These are phyloP conservation scores for Alternaria alternata DNA, from an alignment of 2,329 filamentous ascomycete species.

Conservation along the genomic window DNA sequence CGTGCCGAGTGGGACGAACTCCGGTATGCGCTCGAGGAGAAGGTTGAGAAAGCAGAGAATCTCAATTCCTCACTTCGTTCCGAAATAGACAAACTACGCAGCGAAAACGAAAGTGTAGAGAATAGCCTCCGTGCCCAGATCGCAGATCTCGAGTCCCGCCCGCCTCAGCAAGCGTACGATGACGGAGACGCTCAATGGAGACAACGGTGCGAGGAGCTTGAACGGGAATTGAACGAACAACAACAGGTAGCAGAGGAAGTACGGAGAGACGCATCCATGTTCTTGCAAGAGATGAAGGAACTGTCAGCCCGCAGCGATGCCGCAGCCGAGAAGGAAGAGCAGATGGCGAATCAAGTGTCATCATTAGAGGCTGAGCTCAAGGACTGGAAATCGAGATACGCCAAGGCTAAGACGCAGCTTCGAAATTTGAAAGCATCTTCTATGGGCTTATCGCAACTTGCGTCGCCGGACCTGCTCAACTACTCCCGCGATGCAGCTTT, in stretches of 20 bases:
- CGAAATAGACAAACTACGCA: conserved; percentile 77
- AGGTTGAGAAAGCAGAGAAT: conserved; percentile 75
- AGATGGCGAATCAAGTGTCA: conserved; percentile 76
- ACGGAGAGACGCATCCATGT: conserved; percentile 80
- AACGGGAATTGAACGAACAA: conserved; percentile 76
- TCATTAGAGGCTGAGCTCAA: conserved; percentile 82
- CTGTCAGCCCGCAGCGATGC: conserved; percentile 82
- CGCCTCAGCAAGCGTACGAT: conserved; percentile 31
- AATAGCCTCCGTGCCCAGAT: conserved; percentile 71
- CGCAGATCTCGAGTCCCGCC: conserved; percentile 55
- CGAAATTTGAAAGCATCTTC: conserved; percentile 83
- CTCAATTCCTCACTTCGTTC: conserved; percentile 81
- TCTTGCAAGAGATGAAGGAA: conserved; percentile 86
- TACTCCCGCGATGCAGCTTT: conserved; percentile 73
- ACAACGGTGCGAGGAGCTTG: conserved; percentile 53
- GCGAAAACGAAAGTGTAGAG: conserved; percentile 71
- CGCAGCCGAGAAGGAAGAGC: conserved; percentile 82
- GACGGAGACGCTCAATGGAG: conserved; percentile 44
- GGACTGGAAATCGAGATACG: conserved; percentile 90
- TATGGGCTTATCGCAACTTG: conserved; percentile 72
- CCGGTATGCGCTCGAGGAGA: conserved; percentile 73
- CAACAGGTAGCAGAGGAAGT: conserved; percentile 87
- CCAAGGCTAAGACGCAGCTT: conserved; percentile 85
- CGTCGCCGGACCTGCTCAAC: conserved; percentile 67
- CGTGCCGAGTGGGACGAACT: conserved; percentile 76